Percentiles rank a stretch among this genome's conserved stretches.
These are phyloP conservation scores for Wickerhamomyces sp. DNA, from an alignment of 1,139 yeast genomes.

Conservation along the genomic window DNA sequence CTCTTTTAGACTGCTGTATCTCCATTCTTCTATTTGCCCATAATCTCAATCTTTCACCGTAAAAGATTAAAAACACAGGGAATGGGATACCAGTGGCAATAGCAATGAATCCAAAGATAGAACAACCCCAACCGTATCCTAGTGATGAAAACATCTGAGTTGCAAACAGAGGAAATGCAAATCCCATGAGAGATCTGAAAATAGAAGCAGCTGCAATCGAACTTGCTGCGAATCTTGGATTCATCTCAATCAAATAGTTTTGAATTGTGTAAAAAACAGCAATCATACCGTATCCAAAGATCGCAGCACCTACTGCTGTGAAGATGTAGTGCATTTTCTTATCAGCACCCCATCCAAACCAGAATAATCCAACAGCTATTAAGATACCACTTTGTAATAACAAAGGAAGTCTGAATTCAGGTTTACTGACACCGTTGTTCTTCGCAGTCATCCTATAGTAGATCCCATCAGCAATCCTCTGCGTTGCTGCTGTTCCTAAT, in stretches of 20 bases:
- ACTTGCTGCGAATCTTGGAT: conserved; percentile 57
- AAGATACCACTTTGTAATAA: conserved; percentile 40
- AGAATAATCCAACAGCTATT: conserved; percentile 47
- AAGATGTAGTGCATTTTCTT: conserved; percentile 47
- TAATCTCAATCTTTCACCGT: conserved; percentile 49
- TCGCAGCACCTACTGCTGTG: conserved; percentile 49
- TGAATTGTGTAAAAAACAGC: conserved; percentile 58
- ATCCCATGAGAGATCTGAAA: conserved; percentile 53
- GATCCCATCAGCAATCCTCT: conserved; percentile 34
- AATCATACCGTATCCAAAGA: conserved; percentile 49
- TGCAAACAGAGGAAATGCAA: conserved; percentile 48
- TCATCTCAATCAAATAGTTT: conserved; percentile 59
- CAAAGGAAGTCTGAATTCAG: conserved; percentile 49
- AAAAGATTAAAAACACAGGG: conserved; percentile 49
- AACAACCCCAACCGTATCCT: conserved; percentile 66
- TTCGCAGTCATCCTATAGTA: conserved; percentile 32
- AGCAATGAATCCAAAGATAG: conserved; percentile 52
- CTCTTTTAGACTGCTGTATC: conserved; percentile 36
- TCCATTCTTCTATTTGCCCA: conserved; percentile 51
- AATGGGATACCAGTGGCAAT: conserved; percentile 57
- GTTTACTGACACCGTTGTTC: conserved; percentile 50
- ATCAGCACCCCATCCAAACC: conserved; percentile 65
- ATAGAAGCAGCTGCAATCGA: conserved; percentile 59
- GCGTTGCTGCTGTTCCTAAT: conserved; percentile 42
- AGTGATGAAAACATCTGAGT: conserved; percentile 36